Conservation (phyloP, 768 basidiomycete genomes). For the Collybia sp. region DNA sequence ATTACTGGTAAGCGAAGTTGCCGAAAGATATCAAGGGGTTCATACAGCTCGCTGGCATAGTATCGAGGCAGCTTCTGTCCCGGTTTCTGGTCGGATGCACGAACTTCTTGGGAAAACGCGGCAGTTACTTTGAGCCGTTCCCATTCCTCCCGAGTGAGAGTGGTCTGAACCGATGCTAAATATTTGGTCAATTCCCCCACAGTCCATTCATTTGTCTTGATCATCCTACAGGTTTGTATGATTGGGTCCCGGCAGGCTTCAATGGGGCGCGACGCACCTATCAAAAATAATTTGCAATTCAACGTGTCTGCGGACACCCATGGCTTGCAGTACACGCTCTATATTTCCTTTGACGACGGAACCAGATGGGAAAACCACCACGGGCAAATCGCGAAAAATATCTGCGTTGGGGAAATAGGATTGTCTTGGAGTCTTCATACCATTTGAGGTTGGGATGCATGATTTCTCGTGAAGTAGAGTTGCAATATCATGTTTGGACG, state of each 20-base stretch:
- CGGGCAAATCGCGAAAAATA: conserved; percentile 85
- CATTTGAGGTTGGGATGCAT: conserved; percentile 71
- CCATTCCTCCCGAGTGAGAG: conserved; percentile 39
- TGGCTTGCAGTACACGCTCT: conserved; percentile 63
- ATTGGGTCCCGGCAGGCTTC: not conserved
- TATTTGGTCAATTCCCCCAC: conserved; percentile 83
- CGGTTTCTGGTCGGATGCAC: conserved; percentile 9
- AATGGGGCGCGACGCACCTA: conserved; percentile 37
- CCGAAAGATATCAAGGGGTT: conserved; percentile 71
- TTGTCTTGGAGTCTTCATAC: conserved; percentile 67
- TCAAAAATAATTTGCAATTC: conserved; percentile 93
- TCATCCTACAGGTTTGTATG: conserved; percentile 50
- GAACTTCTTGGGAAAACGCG: conserved; percentile 67
- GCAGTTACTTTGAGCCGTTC: conserved; percentile 60
- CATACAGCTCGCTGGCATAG: conserved; percentile 77
- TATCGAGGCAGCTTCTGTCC: conserved; percentile 39
- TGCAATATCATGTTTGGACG: conserved; percentile 43
- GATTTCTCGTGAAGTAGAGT: conserved; percentile 41
- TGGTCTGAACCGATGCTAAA: conserved; percentile 73
- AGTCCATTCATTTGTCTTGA: conserved; percentile 88
- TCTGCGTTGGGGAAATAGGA: conserved; percentile 84
- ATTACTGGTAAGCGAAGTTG: conserved; percentile 75
- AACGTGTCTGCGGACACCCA: conserved; percentile 89
- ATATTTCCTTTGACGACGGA: conserved; percentile 57
- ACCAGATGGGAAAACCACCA: conserved; percentile 69